Evolutionary conservation across 108 stramenopile genomes (phyloP), one percentile per base, ranked within the genome.

Genomic region (Pseudonitzschia delicatissima): DNA sequence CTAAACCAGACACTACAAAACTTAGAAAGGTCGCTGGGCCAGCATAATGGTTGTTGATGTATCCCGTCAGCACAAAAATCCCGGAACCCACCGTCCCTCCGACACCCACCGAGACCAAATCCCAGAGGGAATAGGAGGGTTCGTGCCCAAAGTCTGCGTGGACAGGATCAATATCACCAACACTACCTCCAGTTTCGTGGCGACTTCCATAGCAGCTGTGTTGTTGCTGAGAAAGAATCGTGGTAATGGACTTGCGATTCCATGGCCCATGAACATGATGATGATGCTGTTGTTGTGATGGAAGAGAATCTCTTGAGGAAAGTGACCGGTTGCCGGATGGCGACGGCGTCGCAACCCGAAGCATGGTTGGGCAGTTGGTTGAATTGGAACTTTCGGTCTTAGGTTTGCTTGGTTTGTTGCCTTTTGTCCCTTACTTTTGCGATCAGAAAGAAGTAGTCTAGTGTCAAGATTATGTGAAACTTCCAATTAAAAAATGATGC

Each of bases 51-150:
- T 86, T 52, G 7, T 92, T 92, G 57, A 95, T 90, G n/a, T 82
- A 80, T 12, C 96, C 96, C 31, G 75, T 66, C 48, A 97, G 59
- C 0, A 97, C 96, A 69, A 97, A 97, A 8, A 97, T 92, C 13
- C 96, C 96, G 36, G 72, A 69, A 6, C 94, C 94, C 9, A 95
- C 83, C 9, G 94, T 95, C 4, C 89, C 87, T 0, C 93, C 90
- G 1, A 91, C 80, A 32, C 96, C 95, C 26, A 97, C 66, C 37
- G 79, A 87, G 7, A 97, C 77, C 4, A 97, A 76, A 70, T 97
- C 96, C 50, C 28, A 49, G 42, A 77, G 33, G 20, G 61, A 31
- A 33, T 58, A 58, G 33, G 50, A 44, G 42, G 42, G 42, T 44
- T 51, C 27, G 50, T n/a, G n/a, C n/a, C n/a, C n/a, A n/a, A n/a